Evolutionary conservation across 2,329 filamentous ascomycete genomes (phyloP).

Genomic region (Sclerotinia sclerotiorum): DNA sequence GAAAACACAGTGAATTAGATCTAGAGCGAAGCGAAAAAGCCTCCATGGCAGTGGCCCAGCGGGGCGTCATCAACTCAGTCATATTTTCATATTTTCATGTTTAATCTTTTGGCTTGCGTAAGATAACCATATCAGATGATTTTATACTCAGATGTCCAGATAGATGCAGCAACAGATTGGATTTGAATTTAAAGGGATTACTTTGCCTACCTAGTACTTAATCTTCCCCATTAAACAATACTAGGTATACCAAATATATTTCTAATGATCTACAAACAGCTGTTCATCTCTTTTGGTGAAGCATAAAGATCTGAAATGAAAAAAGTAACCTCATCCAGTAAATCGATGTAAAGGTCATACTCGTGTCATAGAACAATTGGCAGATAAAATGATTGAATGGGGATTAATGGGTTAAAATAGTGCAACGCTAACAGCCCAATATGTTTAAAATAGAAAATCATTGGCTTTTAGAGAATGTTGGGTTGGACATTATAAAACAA

Average conservation of each 20-base stretch:
- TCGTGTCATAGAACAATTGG: slow-evolving; percentile 38
- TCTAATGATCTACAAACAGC: slow-evolving; percentile 7
- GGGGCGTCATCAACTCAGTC: not conserved
- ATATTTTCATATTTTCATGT: not conserved
- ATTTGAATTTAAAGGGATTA: not conserved
- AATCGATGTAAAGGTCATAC: not conserved
- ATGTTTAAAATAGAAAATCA: slow-evolving; percentile 24
- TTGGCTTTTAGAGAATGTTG: not conserved
- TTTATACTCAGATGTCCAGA: not conserved
- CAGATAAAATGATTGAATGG: slow-evolving; percentile 7
- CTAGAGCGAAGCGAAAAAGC: slow-evolving; percentile 1
- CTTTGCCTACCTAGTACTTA: not conserved
- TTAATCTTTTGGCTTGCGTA: not conserved
- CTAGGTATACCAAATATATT: not conserved
- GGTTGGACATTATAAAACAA: not conserved
- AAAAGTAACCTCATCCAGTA: slow-evolving; percentile 29
- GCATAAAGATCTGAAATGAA: slow-evolving; percentile 11
- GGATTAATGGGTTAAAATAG: slow-evolving; percentile 11
- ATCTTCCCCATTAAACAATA: not conserved
- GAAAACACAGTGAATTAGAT: not conserved
- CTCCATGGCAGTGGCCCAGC: slow-evolving; percentile 8
- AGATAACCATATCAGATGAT: not conserved
- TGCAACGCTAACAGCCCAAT: slow-evolving; percentile 32
- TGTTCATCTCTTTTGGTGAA: not conserved
- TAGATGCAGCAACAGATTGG: no score